phyloP scores from a whole-genome alignment of 208 protist species.

The Herpetomonas samuelpessoai region DNA sequence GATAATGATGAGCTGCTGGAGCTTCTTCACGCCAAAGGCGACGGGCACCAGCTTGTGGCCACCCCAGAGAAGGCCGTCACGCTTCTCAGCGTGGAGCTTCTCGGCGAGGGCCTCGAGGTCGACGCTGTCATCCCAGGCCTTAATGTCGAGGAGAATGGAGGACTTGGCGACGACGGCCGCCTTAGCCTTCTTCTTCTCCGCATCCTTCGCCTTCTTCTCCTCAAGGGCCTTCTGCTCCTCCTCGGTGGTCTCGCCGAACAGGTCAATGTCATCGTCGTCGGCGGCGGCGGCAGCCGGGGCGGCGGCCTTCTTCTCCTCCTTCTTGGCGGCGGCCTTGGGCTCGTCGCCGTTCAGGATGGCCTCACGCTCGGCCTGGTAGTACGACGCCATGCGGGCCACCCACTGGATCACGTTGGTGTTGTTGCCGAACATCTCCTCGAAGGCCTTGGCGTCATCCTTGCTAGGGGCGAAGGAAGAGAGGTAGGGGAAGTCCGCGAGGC shows the following conservation, averaged over 20 bases:
- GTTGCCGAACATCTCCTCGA: slow-evolving; percentile 83
- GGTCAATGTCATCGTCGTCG: slow-evolving; percentile 89
- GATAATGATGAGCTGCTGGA: slow-evolving; percentile 93
- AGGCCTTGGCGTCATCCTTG: slow-evolving; percentile 79
- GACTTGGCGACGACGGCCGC: slow-evolving; percentile 86
- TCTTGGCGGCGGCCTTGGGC: slow-evolving; percentile 22
- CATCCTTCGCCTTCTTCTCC: slow-evolving; percentile 86
- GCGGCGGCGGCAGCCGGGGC: slow-evolving; percentile 27
- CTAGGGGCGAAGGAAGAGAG: slow-evolving; percentile 76
- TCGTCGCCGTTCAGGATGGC: slow-evolving; percentile 26
- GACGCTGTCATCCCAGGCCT: slow-evolving; percentile 93
- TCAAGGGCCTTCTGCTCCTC: slow-evolving; percentile 85
- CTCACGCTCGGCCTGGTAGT: slow-evolving; percentile 88
- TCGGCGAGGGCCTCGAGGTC: slow-evolving; percentile 84
- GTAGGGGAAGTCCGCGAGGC: slow-evolving; percentile 78
- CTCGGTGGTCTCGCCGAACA: slow-evolving; percentile 87
- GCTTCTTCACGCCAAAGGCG: slow-evolving; percentile 96
- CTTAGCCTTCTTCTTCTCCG: slow-evolving; percentile 81
- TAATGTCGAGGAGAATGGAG: slow-evolving; percentile 91
- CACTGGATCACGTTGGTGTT: slow-evolving; percentile 80
- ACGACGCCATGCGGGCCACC: slow-evolving; percentile 88
- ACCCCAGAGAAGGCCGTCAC: slow-evolving; percentile 92
- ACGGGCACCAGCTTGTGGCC: slow-evolving; percentile 89
- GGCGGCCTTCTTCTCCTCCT: slow-evolving; percentile 22
- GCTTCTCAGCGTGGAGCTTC: slow-evolving; percentile 81